These are phyloP conservation scores for Amoebophrya sp. DNA, from an alignment of 169 alveolate genomes.

Conservation along the genomic window DNA sequence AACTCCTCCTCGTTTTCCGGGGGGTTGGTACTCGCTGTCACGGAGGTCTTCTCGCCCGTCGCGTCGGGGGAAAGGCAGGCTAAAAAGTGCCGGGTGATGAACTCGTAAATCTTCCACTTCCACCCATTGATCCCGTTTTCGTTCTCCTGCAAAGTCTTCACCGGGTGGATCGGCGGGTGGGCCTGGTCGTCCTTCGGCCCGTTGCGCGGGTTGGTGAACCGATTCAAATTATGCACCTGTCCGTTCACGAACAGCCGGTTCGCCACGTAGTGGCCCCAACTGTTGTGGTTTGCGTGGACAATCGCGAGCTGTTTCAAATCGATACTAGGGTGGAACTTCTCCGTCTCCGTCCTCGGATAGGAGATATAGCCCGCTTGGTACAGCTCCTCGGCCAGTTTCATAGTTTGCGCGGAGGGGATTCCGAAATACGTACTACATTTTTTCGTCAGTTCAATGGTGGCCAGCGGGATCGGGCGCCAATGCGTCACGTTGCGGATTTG, in stretches of 20 bases:
- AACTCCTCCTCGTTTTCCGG: constrained; percentile 65
- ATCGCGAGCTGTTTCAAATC: constrained; percentile 61
- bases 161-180: constrained; percentile 99
- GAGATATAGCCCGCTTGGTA: constrained; percentile 66
- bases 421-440: constrained; percentile 76
- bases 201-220: background rate
- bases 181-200: constrained; percentile 58
- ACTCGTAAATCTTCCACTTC: constrained; percentile 74
- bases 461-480: background rate
- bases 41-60: constrained; percentile 63
- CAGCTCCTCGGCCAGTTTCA: constrained; percentile 90
- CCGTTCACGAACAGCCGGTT: background rate
- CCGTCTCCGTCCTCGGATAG: constrained; percentile 98
- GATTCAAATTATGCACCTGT: too few species aligned
- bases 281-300: background rate
- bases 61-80: constrained; percentile 83
- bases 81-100: constrained; percentile 77
- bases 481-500: background rate
- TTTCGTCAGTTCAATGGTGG: constrained; percentile 81
- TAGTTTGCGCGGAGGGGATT: constrained; percentile 73
- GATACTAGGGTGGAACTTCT: constrained; percentile 76
- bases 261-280: constrained; percentile 15
- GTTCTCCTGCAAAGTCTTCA: constrained; percentile 37
- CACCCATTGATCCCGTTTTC: background rate
- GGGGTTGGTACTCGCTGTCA: too few species aligned